phyloP scores from a whole-genome alignment of 805 yeast species.

The Starmera caribaea region DNA sequence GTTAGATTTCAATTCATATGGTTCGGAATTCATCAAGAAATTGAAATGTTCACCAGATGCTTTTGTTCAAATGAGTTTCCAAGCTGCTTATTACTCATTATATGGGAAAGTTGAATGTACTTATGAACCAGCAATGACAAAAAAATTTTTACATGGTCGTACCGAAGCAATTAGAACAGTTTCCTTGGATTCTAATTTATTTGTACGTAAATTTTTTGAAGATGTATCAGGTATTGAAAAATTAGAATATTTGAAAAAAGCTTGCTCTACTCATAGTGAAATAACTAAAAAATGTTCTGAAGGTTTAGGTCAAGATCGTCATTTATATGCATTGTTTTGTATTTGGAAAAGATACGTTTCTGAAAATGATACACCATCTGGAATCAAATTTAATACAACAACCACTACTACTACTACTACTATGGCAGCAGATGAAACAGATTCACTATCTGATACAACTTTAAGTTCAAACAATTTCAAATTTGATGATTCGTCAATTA shows the following conservation, averaged over 20 bases:
- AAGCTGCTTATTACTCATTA: constrained; percentile 83
- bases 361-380: constrained; percentile 4
- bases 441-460: constrained; percentile 9
- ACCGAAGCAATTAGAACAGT: constrained; percentile 90
- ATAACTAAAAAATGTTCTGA: constrained; percentile 60
- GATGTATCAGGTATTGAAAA: constrained; percentile 49
- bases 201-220: constrained; percentile 81
- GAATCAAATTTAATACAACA: neutral
- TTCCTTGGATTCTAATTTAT: constrained; percentile 65
- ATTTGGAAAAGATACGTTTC: constrained; percentile 66
- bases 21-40: constrained; percentile 68
- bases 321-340: constrained; percentile 77
- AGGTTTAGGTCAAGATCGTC: constrained; percentile 91
- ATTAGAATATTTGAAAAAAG: constrained; percentile 44
- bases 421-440: constrained; percentile 20
- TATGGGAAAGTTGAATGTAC: constrained; percentile 92
- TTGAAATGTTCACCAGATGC: constrained; percentile 93
- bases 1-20: constrained; percentile 60
- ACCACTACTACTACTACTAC: constrained; percentile 1
- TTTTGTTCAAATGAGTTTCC: constrained; percentile 87
- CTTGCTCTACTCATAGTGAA: constrained; percentile 60
- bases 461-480: constrained; percentile 5
- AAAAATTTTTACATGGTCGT: constrained; percentile 77
- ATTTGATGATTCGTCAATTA: neutral
- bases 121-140: constrained; percentile 96